Evolutionary conservation across 345 rosid genomes (phyloP).

Genomic region (Isatis tinctoria): DNA sequence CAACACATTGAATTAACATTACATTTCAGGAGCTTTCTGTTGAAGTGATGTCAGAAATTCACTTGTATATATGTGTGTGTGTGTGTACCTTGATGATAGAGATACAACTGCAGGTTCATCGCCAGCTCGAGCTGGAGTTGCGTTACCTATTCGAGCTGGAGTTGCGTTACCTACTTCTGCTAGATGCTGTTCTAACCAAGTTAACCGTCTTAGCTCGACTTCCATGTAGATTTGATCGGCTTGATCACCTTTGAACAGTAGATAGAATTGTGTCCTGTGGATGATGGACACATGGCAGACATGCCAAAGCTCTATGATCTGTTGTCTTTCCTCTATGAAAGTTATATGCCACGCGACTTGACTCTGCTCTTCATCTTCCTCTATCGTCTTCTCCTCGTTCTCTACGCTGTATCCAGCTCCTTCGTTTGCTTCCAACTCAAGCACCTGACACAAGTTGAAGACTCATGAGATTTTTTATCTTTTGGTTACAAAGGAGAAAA

Average conservation of each 20-base stretch:
- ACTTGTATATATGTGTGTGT: background rate
- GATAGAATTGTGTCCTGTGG: slow-evolving; percentile 92
- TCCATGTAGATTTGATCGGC: slow-evolving; percentile 98
- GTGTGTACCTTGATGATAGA: slow-evolving; percentile 65
- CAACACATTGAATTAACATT: background rate
- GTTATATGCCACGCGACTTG: slow-evolving; percentile 81
- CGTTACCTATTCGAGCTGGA: slow-evolving; percentile 62
- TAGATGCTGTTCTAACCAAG: slow-evolving; percentile 93
- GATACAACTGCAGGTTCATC: slow-evolving; percentile 68
- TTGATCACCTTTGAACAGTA: slow-evolving; percentile 88
- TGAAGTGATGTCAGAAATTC: background rate
- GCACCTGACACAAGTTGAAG: slow-evolving; percentile 50
- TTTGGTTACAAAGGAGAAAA: background rate
- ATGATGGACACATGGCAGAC: slow-evolving; percentile 79
- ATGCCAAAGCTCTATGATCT: slow-evolving; percentile 93
- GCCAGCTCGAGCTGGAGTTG: slow-evolving; percentile 67
- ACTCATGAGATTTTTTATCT: background rate
- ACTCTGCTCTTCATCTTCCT: slow-evolving; percentile 52
- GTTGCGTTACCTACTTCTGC: slow-evolving; percentile 86
- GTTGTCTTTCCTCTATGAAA: slow-evolving; percentile 85
- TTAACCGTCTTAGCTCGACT: slow-evolving; percentile 94
- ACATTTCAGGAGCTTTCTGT: background rate
- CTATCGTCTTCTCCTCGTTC: slow-evolving; percentile 48
- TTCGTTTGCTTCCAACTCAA: slow-evolving; percentile 95
- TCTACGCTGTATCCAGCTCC: slow-evolving; percentile 74